Evolutionary conservation across 1,284 basidiomycete genomes (phyloP).

Genomic region (Cutaneotrichosporon dermatis): DNA sequence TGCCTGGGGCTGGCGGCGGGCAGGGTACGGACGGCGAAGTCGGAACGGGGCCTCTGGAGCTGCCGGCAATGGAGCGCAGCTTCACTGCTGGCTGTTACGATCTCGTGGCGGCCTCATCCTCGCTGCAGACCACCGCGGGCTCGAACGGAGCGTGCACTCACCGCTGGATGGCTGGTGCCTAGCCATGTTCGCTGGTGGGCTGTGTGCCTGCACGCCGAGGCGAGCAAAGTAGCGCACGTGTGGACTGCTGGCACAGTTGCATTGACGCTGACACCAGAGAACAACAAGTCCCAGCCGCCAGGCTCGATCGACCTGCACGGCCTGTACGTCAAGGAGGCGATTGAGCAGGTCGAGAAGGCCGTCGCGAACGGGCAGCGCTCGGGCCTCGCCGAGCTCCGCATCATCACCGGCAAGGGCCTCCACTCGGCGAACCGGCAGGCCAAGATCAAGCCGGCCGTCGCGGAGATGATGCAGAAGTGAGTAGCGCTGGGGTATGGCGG

Average conservation of each 20-base stretch:
- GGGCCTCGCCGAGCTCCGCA: constrained; percentile 65
- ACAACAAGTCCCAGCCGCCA: constrained; percentile 68
- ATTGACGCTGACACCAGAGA: constrained; percentile 55
- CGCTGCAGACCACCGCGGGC: not conserved
- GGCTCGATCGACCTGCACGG: constrained; percentile 86
- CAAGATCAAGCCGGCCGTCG: constrained; percentile 91
- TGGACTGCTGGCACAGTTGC: no score
- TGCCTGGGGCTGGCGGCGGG: not conserved
- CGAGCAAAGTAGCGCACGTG: no score
- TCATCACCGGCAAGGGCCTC: constrained; percentile 89
- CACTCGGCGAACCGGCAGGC: constrained; percentile 76
- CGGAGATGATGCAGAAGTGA: constrained; percentile 73
- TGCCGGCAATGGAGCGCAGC: no score
- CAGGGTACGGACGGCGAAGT: not conserved
- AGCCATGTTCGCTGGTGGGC: no score
- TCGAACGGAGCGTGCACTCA: no score
- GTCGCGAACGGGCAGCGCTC: constrained; percentile 63
- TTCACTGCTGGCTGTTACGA: no score
- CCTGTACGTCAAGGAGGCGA: constrained; percentile 89
- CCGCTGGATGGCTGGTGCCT: not conserved
- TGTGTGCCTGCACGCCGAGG: no score
- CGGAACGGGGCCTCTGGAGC: not conserved
- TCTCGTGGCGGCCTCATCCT: not conserved
- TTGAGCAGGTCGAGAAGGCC: constrained; percentile 63
- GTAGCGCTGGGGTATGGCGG: constrained; percentile 9